A percentile compares a stretch with the other conserved stretches of the same genome.
phyloP scores from a whole-genome alignment of 2,329 filamentous ascomycete genomes.

The Calonectria ilicicola region DNA sequence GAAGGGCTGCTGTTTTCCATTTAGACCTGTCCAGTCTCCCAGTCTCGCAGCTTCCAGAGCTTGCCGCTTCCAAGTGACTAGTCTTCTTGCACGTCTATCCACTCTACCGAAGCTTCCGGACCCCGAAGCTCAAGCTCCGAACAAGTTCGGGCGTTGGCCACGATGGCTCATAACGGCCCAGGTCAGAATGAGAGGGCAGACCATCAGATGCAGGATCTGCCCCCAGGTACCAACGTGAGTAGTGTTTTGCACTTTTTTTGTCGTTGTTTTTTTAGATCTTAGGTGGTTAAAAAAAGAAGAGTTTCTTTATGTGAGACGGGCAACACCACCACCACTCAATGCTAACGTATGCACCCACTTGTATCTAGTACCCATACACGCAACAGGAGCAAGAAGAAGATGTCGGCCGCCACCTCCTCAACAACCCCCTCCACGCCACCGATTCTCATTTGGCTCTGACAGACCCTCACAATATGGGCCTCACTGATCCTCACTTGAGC shows the following conservation, averaged over 20 bases:
- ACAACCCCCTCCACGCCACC: slow-evolving; percentile 8
- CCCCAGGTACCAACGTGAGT: slow-evolving; percentile 38
- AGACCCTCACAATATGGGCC: background rate
- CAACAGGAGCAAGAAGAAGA: slow-evolving; percentile 24
- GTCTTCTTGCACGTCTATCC: background rate
- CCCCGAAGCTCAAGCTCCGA: background rate
- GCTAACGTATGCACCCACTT: background rate
- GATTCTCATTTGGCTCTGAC: background rate
- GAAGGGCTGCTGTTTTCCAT: background rate
- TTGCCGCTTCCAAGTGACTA: background rate
- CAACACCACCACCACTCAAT: background rate
- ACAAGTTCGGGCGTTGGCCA: background rate
- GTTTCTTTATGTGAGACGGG: background rate
- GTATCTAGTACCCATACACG: background rate
- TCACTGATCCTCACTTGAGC: slow-evolving; percentile 3
- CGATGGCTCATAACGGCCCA: slow-evolving; percentile 13
- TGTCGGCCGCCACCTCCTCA: slow-evolving; percentile 20
- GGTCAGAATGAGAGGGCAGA: background rate
- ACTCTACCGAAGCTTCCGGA: slow-evolving; percentile 6
- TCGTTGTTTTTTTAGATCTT: background rate
- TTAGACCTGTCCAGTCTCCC: background rate
- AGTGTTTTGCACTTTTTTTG: background rate
- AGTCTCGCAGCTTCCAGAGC: background rate
- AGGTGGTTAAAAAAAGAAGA: background rate
- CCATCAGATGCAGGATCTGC: slow-evolving; percentile 37